Percentiles rank a stretch among this genome's conserved stretches.
These are phyloP conservation scores for Trametes sp. DNA, from an alignment of 1,284 basidiomycete genomes.

Conservation along the genomic window DNA sequence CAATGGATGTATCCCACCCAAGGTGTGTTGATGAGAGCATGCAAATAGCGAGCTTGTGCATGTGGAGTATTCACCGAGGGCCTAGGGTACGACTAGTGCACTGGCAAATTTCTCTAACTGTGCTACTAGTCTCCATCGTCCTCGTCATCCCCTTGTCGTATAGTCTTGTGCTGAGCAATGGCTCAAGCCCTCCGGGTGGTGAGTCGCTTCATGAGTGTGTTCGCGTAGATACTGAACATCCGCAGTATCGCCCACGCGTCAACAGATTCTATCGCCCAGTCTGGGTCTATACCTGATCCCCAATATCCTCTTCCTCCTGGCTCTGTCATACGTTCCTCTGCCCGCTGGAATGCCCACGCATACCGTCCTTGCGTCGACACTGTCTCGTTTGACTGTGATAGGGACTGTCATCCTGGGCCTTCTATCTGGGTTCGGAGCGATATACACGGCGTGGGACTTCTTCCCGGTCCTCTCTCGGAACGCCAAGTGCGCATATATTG, in stretches of 20 bases:
- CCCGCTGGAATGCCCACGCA: constrained; percentile 55
- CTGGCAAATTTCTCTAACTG: constrained; percentile 67
- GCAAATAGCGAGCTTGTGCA: neutral
- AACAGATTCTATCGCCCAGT: constrained; percentile 43
- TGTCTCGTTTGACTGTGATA: constrained; percentile 75
- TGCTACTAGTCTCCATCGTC: constrained; percentile 63
- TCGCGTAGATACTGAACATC: constrained; percentile 7
- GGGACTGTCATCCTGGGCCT: constrained; percentile 76
- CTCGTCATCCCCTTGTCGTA: constrained; percentile 67
- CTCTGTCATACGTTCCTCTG: constrained; percentile 71
- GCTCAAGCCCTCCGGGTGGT: constrained; percentile 31
- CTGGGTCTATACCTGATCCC: constrained; percentile 56
- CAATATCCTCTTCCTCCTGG: constrained; percentile 62
- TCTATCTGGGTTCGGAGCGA: constrained; percentile 78
- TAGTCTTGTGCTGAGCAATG: constrained; percentile 62
- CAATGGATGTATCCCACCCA: constrained; percentile 56
- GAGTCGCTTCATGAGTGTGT: neutral
- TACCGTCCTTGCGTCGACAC: constrained; percentile 52
- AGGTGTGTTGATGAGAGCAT: constrained; percentile 53
- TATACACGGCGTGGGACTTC: constrained; percentile 66
- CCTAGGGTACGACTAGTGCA: constrained; percentile 64
- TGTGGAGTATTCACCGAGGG: neutral
- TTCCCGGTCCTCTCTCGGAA: constrained; percentile 43
- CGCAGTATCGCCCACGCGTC: constrained; percentile 38
- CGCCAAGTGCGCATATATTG: constrained; percentile 28